Evolutionary conservation across 148 eudicot genomes (phyloP).

Genomic region (Rhododendron griersonianum): DNA sequence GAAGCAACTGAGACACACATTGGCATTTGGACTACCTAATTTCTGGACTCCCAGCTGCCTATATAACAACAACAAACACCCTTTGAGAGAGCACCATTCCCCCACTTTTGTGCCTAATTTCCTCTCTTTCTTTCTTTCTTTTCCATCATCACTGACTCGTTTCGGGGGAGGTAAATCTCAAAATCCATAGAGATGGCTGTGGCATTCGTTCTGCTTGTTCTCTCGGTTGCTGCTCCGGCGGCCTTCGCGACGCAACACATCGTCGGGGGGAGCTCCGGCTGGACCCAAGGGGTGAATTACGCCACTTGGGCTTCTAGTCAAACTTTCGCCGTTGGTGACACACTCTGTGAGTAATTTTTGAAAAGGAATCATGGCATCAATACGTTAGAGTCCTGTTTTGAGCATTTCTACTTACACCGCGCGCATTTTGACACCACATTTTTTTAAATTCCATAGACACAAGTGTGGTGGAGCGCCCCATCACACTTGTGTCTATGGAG

Average conservation of each 20-base stretch:
- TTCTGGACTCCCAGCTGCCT: neutral
- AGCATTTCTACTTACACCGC: too few species aligned
- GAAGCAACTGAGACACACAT: neutral
- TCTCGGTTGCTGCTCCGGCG: constrained; percentile 12
- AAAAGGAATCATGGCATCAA: neutral
- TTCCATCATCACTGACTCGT: neutral
- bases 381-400: neutral
- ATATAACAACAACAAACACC: neutral
- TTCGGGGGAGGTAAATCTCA: neutral
- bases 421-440: too few species aligned
- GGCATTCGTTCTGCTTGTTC: constrained; percentile 6
- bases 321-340: constrained; percentile 18
- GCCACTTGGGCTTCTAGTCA: constrained; percentile 13
- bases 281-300: constrained; percentile 11
- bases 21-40: neutral
- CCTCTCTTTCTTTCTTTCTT: neutral
- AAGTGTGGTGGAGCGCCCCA: too few species aligned
- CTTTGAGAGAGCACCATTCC: neutral
- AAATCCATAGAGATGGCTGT: constrained; percentile 5
- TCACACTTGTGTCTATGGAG: too few species aligned
- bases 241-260: constrained; percentile 1
- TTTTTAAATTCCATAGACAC: too few species aligned
- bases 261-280: constrained; percentile 22
- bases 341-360: constrained; percentile 17
- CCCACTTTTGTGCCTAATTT: neutral